Conservation (phyloP, 2,329 filamentous ascomycete species). For the Phoma sp. region DNA sequence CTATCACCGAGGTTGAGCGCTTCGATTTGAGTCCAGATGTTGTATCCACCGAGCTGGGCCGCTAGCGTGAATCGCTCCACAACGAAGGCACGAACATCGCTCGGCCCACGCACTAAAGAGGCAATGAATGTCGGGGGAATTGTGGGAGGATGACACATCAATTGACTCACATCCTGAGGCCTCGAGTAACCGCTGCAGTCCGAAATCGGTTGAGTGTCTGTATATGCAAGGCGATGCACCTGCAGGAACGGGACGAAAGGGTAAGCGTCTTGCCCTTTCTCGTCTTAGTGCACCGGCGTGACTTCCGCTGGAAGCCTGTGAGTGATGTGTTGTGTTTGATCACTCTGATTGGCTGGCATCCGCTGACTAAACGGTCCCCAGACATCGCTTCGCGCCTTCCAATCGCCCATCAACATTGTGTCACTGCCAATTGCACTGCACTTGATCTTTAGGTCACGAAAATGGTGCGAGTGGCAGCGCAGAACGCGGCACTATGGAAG, state of each 20-base stretch:
- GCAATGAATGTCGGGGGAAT: constrained; percentile 8
- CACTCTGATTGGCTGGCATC: no score
- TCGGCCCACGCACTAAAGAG: constrained; percentile 1
- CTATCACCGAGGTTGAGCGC: not conserved
- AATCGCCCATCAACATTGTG: not conserved
- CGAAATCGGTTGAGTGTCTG: constrained; percentile 15
- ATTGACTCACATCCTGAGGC: constrained; percentile 12
- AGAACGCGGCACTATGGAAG: constrained; percentile 66
- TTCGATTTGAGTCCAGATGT: constrained; percentile 7
- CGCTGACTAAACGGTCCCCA: no score
- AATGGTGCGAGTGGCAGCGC: constrained; percentile 54
- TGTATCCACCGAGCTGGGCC: not conserved
- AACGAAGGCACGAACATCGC: not conserved
- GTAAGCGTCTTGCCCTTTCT: not conserved
- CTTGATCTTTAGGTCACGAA: constrained; percentile 6
- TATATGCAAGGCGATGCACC: constrained; percentile 8
- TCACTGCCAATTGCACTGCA: constrained; percentile 4
- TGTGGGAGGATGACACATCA: constrained; percentile 8
- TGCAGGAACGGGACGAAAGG: constrained; percentile 10
- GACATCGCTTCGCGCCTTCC: not conserved
- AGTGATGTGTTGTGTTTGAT: no score
- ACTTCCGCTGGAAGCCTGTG: not conserved
- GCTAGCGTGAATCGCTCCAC: constrained; percentile 9
- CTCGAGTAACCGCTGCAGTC: constrained; percentile 20
- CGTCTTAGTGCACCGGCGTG: not conserved